These are phyloP conservation scores for Aquilaria agallochum DNA, from an alignment of 441 rosid genomes.

Conservation along the genomic window DNA sequence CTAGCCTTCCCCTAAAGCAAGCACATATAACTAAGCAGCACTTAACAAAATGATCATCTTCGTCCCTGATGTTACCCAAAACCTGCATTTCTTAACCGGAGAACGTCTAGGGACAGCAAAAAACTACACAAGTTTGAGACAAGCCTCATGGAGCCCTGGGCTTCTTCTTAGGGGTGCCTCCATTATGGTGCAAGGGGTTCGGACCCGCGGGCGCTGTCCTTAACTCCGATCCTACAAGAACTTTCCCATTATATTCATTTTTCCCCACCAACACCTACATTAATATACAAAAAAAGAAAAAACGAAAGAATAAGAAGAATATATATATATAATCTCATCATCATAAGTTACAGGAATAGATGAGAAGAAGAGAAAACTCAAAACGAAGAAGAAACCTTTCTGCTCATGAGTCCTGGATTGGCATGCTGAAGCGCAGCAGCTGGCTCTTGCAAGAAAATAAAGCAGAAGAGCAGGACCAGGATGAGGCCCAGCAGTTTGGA, in stretches of 20 bases:
- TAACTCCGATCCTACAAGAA: conserved; percentile 27
- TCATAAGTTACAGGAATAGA: not conserved
- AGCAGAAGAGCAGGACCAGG: conserved; percentile 23
- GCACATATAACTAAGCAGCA: no score
- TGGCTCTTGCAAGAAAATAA: conserved; percentile 27
- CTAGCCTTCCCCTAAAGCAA: no score
- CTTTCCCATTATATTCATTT: conserved; percentile 6
- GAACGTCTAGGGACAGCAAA: no score
- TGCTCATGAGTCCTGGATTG: conserved; percentile 14
- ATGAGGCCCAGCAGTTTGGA: not conserved
- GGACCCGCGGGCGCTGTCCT: conserved; percentile 71
- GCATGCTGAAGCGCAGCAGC: conserved; percentile 25
- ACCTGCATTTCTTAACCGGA: no score
- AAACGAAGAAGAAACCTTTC: conserved; percentile 34
- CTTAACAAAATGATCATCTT: no score
- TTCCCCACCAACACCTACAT: conserved; percentile 14
- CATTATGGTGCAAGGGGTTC: conserved; percentile 76
- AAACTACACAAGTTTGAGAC: no score
- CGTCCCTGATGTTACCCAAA: no score
- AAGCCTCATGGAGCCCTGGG: conserved; percentile 20
- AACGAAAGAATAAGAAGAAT: not conserved
- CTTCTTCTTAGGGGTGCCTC: conserved; percentile 48
- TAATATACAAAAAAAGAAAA: not conserved
- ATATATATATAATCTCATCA: not conserved
- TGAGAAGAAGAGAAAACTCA: no score